phyloP scores from a whole-genome alignment of 2,329 filamentous ascomycete genomes.

The Pseudogymnoascus verrucosus region DNA sequence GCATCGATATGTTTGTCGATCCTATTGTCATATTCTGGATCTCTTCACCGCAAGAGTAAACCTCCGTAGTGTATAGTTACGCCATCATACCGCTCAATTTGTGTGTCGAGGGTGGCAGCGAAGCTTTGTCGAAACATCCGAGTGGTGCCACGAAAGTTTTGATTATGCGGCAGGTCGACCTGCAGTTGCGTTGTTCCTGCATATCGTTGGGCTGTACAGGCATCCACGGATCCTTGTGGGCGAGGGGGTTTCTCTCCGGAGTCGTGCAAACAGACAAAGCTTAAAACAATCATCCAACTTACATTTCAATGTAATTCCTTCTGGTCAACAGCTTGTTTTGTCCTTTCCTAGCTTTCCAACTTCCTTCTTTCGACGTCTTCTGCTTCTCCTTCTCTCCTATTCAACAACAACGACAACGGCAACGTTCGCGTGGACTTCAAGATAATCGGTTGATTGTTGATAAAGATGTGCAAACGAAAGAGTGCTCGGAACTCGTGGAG shows the following conservation, averaged over 20 bases:
- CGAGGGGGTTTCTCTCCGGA: not conserved
- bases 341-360: slow-evolving; percentile 6
- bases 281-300: slow-evolving; percentile 8
- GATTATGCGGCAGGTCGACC: not conserved
- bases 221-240: slow-evolving; percentile 3
- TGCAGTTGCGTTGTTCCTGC: slow-evolving; percentile 8
- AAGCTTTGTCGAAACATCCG: not conserved
- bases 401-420: slow-evolving; percentile 8
- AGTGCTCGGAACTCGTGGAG: slow-evolving; percentile 9
- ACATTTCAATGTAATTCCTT: slow-evolving; percentile 4
- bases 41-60: not conserved
- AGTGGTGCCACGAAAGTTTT: slow-evolving; percentile 5
- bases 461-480: slow-evolving; percentile 8
- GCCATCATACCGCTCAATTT: not conserved
- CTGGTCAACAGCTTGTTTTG: slow-evolving; percentile 2
- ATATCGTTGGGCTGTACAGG: not conserved
- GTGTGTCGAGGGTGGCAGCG: not conserved
- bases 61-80: not conserved
- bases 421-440: slow-evolving; percentile 5
- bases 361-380: not conserved
- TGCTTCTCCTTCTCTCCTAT: slow-evolving; percentile 9
- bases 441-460: slow-evolving; percentile 5
- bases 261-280: slow-evolving; percentile 3
- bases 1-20: not conserved
- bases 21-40: not conserved